Conservation (phyloP, 2,329 filamentous ascomycete species). For the Basipetospora chlamydospora region DNA sequence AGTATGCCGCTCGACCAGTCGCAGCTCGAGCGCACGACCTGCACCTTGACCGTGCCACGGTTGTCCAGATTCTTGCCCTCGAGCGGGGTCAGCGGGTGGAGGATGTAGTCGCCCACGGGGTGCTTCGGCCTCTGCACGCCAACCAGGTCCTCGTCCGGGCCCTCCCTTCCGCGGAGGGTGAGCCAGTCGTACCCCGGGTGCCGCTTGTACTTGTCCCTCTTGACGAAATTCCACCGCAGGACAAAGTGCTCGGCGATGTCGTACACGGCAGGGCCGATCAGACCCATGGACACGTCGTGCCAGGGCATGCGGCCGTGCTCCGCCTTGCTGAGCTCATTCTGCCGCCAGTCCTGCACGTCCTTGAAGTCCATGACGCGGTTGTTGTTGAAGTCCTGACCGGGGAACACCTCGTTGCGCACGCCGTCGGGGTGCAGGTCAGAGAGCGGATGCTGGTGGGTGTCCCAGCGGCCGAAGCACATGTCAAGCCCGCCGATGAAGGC, state of each 20-base stretch:
- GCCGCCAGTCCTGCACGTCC: constrained; percentile 79
- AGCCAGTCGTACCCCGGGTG: constrained; percentile 76
- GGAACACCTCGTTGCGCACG: constrained; percentile 72
- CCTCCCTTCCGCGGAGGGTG: constrained; percentile 58
- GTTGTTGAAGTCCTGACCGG: constrained; percentile 96
- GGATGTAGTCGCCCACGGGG: constrained; percentile 74
- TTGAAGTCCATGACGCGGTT: constrained; percentile 94
- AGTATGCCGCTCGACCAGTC: constrained; percentile 93
- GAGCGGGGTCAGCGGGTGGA: constrained; percentile 62
- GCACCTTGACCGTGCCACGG: constrained; percentile 64
- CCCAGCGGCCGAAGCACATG: constrained; percentile 92
- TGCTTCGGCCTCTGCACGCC: constrained; percentile 81
- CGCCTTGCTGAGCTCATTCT: constrained; percentile 81
- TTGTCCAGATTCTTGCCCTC: constrained; percentile 47
- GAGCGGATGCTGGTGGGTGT: constrained; percentile 69
- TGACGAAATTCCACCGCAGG: constrained; percentile 90
- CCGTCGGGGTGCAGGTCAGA: constrained; percentile 79
- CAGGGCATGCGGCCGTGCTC: constrained; percentile 94
- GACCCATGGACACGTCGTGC: constrained; percentile 88
- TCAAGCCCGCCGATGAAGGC: constrained; percentile 93
- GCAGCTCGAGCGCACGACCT: constrained; percentile 75
- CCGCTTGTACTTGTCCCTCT: constrained; percentile 95
- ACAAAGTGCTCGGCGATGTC: constrained; percentile 95
- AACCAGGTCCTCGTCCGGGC: constrained; percentile 69
- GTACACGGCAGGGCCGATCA: constrained; percentile 80